Evolutionary conservation across 179 eudicot species (phyloP).

Genomic region (Pouteria campechiana): DNA sequence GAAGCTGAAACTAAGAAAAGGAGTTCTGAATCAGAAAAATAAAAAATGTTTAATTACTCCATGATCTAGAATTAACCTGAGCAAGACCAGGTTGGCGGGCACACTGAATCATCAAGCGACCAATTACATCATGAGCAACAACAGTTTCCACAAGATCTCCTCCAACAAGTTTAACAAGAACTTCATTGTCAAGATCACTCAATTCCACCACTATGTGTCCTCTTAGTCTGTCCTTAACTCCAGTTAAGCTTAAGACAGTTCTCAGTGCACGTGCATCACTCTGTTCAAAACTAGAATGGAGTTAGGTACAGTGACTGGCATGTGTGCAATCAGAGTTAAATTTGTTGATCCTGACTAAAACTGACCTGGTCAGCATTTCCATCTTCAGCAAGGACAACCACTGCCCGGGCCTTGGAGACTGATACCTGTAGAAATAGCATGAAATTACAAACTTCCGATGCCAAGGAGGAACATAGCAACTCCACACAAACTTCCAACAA

Average conservation of each 20-base stretch:
- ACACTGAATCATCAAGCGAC: constrained; percentile 53
- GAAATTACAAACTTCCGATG: no score
- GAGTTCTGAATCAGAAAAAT: no score
- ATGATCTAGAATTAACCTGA: no score
- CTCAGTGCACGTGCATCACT: constrained; percentile 59
- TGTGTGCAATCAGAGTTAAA: neutral
- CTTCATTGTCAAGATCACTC: constrained; percentile 59
- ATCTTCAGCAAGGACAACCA: constrained; percentile 48
- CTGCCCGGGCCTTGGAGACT: constrained; percentile 51
- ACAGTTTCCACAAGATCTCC: constrained; percentile 56
- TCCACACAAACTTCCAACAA: no score
- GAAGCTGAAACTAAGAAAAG: no score
- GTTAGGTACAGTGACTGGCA: neutral
- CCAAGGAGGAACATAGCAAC: neutral
- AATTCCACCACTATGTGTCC: constrained; percentile 54
- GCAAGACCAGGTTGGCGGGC: constrained; percentile 65
- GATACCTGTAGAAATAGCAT: constrained; percentile 27
- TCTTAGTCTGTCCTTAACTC: constrained; percentile 41
- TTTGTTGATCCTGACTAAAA: no score
- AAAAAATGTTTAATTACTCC: no score
- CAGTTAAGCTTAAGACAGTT: constrained; percentile 49
- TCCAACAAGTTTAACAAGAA: constrained; percentile 53
- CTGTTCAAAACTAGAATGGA: constrained; percentile 5
- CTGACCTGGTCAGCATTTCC: constrained; percentile 58
- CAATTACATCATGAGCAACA: constrained; percentile 60